phyloP scores from a whole-genome alignment of 2,329 filamentous ascomycete species.

The Ilyonectria destructans region DNA sequence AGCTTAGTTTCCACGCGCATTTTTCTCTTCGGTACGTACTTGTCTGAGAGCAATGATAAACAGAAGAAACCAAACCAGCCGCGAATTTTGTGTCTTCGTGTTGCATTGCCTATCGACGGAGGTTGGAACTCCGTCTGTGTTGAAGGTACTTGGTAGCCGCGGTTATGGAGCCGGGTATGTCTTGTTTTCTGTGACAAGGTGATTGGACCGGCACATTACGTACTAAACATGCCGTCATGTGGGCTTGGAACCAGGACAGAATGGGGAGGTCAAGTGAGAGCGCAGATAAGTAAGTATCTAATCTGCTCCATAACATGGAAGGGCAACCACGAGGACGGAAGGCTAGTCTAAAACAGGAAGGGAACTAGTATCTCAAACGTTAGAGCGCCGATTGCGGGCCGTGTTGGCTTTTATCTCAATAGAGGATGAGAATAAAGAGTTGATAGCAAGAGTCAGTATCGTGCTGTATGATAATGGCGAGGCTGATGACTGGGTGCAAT shows the following conservation, averaged over 20 bases:
- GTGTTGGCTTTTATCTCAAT: neutral
- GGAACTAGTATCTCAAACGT: neutral
- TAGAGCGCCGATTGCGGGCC: neutral
- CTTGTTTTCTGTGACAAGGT: neutral
- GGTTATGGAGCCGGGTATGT: neutral
- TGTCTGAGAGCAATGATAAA: slow-evolving; percentile 10
- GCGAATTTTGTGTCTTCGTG: neutral
- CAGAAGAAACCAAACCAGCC: neutral
- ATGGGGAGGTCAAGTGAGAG: slow-evolving; percentile 32
- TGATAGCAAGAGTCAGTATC: neutral
- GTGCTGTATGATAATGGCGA: neutral
- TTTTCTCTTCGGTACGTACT: slow-evolving; percentile 12
- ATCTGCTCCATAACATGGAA: neutral
- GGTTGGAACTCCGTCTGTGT: neutral
- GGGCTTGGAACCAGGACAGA: slow-evolving; percentile 18
- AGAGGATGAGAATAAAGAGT: neutral
- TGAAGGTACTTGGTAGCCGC: neutral
- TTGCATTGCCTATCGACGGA: neutral
- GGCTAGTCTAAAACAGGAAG: neutral
- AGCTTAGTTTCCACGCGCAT: slow-evolving; percentile 25
- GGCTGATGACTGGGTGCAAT: neutral
- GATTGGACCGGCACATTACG: slow-evolving; percentile 1
- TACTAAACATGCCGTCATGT: slow-evolving; percentile 11
- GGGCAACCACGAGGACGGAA: neutral
- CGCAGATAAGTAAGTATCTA: slow-evolving; percentile 18